Percentiles rank a stretch among this genome's conserved stretches.
Conservation (phyloP, 2,329 filamentous ascomycete species). For the Fonsecaea erecta region DNA sequence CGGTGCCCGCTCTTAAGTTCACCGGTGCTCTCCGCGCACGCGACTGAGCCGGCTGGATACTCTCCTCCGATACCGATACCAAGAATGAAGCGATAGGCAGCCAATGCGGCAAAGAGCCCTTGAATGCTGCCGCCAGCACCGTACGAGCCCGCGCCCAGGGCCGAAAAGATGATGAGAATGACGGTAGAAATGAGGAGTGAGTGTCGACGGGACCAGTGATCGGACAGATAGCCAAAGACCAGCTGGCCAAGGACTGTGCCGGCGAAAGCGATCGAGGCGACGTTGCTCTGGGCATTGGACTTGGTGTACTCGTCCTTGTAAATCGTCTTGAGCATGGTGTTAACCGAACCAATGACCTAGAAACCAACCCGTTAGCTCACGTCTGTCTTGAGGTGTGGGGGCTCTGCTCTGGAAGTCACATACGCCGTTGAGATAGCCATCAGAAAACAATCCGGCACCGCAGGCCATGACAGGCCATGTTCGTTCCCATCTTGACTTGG, state of each 20-base stretch:
- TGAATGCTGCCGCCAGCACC: constrained; percentile 68
- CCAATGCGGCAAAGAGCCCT: constrained; percentile 77
- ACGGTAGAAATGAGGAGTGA: constrained; percentile 79
- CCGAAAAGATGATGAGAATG: constrained; percentile 84
- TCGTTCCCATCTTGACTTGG: constrained; percentile 56
- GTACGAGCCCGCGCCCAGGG: constrained; percentile 77
- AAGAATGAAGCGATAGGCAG: constrained; percentile 83
- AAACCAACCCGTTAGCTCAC: constrained; percentile 46
- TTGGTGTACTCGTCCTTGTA: constrained; percentile 72
- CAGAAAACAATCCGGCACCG: constrained; percentile 86
- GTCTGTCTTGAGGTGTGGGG: background rate
- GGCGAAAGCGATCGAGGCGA: constrained; percentile 81
- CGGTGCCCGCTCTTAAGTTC: constrained; percentile 79
- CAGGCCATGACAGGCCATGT: constrained; percentile 81
- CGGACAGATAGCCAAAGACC: constrained; percentile 77
- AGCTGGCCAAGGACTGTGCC: constrained; percentile 81
- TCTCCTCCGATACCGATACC: constrained; percentile 75
- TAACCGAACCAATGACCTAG: constrained; percentile 77
- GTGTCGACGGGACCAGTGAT: constrained; percentile 84
- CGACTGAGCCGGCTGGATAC: constrained; percentile 70
- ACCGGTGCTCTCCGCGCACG: constrained; percentile 79
- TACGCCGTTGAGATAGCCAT: constrained; percentile 86
- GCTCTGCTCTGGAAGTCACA: background rate
- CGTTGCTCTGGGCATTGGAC: constrained; percentile 72
- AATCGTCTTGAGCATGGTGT: constrained; percentile 71